Evolutionary conservation across 2,329 filamentous ascomycete genomes (phyloP), one percentile per base, ranked within the genome.

Genomic region (Stemphylium beticola): DNA sequence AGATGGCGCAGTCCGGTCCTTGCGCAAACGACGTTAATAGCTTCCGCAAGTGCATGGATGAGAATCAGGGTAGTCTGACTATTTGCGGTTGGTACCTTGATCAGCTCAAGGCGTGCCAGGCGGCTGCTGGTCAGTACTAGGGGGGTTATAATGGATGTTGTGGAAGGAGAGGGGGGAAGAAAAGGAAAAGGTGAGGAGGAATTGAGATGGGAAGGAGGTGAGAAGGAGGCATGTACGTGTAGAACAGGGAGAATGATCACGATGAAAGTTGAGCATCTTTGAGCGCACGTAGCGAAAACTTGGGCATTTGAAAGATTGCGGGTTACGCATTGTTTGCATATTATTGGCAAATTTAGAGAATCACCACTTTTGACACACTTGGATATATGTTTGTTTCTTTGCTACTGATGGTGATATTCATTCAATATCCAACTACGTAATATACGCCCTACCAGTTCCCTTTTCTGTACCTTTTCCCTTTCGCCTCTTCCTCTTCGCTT

Each of bases 71-170:
- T 67, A 92, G 95, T 80, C 87, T 99, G 89, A 88, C 89, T 74
- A 96, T 97, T 74, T 99, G 95, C 82, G 90, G 90, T 66, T 99
- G 93, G 93, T 99, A 99, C 78, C 81, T 99, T 69, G 95, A 99
- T 77, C 93, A 99, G 85, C 83, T 99, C 37, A 82, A 82, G 77
- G 79, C 79, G 15, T 82, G 80, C 63, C 80, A 82, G 77, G 60
- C 69, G 46, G 78, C 79, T 15, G 78, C 79, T 51, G 69, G 71
- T 39, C 77, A 78, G 72, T 82, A 82, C 66, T 82, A 81, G 74
- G 52, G 52, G 33, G 36, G 17, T 33, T 15, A 18, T 9, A 11
- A 12, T 15, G n/a, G n/a, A n/a, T 31, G 5, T 26, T 26, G 4
- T 26, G 4, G 11, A 4, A 34, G n/a, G 6, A 24, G 5, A 15